Evolutionary conservation across 2,329 filamentous ascomycete genomes (phyloP).

Genomic region (Fusarium miscanthi): DNA sequence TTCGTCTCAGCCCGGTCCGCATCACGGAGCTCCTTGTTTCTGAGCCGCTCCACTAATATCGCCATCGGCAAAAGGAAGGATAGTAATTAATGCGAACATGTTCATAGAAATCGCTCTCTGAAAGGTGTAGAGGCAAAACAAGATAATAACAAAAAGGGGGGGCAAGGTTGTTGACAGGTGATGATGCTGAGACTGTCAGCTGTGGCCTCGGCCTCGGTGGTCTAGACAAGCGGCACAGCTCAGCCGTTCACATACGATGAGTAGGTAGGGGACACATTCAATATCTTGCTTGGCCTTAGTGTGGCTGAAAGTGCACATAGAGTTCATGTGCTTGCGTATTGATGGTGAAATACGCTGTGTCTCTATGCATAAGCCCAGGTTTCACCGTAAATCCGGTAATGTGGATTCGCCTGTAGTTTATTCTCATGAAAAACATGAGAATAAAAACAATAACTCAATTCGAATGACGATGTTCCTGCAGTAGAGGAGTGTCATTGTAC

Average conservation of each 20-base stretch:
- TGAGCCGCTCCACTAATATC: conserved; percentile 22
- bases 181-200: conserved; percentile 12
- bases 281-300: conserved; percentile 27
- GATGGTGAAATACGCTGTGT: conserved; percentile 1
- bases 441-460: neutral
- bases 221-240: conserved; percentile 32
- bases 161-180: conserved; percentile 10
- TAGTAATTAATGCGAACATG: conserved; percentile 1
- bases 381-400: conserved; percentile 6
- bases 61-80: conserved; percentile 5
- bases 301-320: conserved; percentile 22
- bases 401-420: neutral
- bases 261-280: neutral
- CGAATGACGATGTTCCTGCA: conserved; percentile 19
- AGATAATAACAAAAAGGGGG: neutral
- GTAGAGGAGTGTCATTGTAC: conserved; percentile 17
- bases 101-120: neutral
- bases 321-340: conserved; percentile 12
- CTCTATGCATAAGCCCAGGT: neutral
- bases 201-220: conserved; percentile 15
- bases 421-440: neutral
- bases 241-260: conserved; percentile 8
- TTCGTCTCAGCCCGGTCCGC: conserved; percentile 33
- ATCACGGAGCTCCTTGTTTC: conserved; percentile 22
- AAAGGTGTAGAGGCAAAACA: neutral